phyloP scores from a whole-genome alignment of 176 grass and related monocot genomes.

The Aegilops bicornis region DNA sequence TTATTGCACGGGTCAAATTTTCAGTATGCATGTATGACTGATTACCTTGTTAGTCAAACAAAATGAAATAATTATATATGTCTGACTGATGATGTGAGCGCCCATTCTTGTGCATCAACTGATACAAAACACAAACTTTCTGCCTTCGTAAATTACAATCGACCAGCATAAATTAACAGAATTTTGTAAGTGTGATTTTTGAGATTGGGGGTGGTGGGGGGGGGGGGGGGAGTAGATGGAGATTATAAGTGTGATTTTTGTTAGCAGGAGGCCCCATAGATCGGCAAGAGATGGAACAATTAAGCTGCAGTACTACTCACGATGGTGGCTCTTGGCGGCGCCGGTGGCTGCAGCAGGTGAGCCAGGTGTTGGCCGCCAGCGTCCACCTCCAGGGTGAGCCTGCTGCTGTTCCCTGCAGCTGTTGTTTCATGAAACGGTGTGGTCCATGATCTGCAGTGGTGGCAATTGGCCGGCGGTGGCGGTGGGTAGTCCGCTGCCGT shows the following conservation, averaged over 20 bases:
- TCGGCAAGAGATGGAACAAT: background rate
- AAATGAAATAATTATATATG: no score
- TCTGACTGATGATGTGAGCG: background rate
- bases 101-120: background rate
- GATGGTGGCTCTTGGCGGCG: conserved; percentile 1
- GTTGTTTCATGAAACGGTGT: background rate
- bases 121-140: background rate
- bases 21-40: background rate
- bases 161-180: no score
- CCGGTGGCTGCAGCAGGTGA: background rate
- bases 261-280: no score
- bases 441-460: background rate
- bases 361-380: background rate
- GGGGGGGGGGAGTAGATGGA: no score
- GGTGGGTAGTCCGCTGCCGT: no score
- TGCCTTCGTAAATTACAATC: no score
- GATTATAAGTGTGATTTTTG: no score
- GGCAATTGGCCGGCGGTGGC: background rate
- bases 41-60: background rate
- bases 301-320: conserved; percentile 5
- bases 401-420: background rate
- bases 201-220: no score
- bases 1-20: background rate
- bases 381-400: conserved; percentile 25
- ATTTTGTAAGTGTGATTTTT: no score